Conservation (phyloP, 2,329 filamentous ascomycete genomes). For the Beauveria australis region DNA sequence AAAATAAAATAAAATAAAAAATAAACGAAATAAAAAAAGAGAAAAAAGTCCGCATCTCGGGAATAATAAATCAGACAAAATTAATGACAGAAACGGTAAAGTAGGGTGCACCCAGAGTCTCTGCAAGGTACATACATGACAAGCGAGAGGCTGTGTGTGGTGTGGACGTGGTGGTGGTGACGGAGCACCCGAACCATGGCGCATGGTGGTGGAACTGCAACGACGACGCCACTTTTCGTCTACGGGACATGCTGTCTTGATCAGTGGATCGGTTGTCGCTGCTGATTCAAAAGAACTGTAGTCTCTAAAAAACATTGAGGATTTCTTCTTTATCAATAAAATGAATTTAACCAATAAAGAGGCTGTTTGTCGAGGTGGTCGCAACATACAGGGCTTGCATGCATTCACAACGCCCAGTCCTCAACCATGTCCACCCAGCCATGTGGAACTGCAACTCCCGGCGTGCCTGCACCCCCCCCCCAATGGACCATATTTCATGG, state of each 20-base stretch:
- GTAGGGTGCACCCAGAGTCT: neutral
- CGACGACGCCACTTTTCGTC: neutral
- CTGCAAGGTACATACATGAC: neutral
- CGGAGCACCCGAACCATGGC: neutral
- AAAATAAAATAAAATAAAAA: too few species aligned
- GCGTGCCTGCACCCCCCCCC: neutral
- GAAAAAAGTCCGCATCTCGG: neutral
- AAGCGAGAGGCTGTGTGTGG: neutral
- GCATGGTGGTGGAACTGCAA: neutral
- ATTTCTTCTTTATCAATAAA: neutral
- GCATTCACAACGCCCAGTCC: too few species aligned
- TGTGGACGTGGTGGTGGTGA: too few species aligned
- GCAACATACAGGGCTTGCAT: too few species aligned
- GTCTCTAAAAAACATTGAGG: neutral
- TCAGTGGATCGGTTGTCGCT: neutral
- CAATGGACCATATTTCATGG: neutral
- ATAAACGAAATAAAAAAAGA: too few species aligned
- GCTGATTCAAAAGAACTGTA: neutral
- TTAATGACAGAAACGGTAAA: neutral
- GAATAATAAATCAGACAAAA: neutral
- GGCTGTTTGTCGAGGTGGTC: too few species aligned
- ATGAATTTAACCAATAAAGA: too few species aligned
- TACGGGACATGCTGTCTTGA: slow-evolving; percentile 2
- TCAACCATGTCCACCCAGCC: neutral
- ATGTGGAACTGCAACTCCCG: neutral